Evolutionary conservation across 2,329 filamentous ascomycete genomes (phyloP), one percentile per base, ranked within the genome.

Genomic region (Fusarium haematococcum): DNA sequence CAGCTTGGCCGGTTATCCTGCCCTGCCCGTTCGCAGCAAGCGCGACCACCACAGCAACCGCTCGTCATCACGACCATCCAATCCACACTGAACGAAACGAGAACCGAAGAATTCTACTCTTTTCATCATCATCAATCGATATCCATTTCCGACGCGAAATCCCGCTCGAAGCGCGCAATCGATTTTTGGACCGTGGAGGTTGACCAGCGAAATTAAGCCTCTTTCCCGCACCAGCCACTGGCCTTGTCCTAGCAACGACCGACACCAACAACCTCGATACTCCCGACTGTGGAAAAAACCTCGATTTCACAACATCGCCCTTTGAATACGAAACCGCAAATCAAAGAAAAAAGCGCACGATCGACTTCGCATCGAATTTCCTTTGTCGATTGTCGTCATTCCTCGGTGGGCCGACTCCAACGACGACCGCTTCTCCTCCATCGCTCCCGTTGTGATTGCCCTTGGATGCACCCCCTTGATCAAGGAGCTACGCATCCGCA

Each of bases 401-500:
- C 23, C 59, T 65, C 41, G 30, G 39, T 45, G 65, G 45, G 25
- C 62, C 45, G 63, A 75, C 69, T 69, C 27, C 30, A 45, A 59
- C 63, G 52, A 69, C 64, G 25, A 35, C 58, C 54, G 16, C 50
- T 59, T 60, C 62, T 35, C 10, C 54, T 52, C 63, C 58, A 20
- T n/a, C 45, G 52, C 52, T 35, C 59, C 70, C 70, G 64, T 76
- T 79, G 76, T 78, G 77, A 69, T 79, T 79, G 78, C 74, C 67
- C 62, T 57, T 77, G 75, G 77, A 75, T 75, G 77, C 70, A 71
- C 68, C 69, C 69, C 73, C 68, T 57, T 73, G 70, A 77, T 59
- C 69, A 62, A 79, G 68, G 75, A 77, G 69, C 73, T 75, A 71
- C 75, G 73, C 75, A 73, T 77, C 70, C 66, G 70, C 75, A 79